These are phyloP conservation scores for Leccinum uliginosum DNA, from an alignment of 768 basidiomycete genomes.

Conservation along the genomic window DNA sequence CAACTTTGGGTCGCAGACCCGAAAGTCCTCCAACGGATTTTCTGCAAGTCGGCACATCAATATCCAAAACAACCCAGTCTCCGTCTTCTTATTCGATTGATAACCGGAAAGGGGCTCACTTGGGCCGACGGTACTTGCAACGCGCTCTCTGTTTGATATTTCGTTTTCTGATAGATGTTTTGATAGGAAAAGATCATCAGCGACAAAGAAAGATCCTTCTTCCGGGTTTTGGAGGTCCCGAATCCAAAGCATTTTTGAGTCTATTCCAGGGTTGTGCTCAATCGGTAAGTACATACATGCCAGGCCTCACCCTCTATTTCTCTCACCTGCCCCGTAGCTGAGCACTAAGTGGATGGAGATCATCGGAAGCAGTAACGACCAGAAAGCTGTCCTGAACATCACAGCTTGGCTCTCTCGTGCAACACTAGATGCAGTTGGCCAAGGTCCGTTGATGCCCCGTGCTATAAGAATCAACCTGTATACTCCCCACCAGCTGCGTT, in stretches of 20 bases:
- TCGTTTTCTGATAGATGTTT: not conserved
- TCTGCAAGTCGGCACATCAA: constrained; percentile 40
- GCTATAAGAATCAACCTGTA: not conserved
- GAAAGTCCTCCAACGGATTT: constrained; percentile 39
- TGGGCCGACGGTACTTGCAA: constrained; percentile 38
- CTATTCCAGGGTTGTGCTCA: constrained; percentile 40
- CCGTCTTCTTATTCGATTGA: constrained; percentile 11
- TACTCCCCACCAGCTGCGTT: constrained; percentile 35
- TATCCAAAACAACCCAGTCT: constrained; percentile 36
- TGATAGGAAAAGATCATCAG: constrained; percentile 41
- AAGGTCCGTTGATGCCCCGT: constrained; percentile 29
- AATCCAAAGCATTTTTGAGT: constrained; percentile 46
- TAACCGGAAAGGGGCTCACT: constrained; percentile 32
- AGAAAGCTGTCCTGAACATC: not conserved
- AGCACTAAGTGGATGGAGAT: not conserved
- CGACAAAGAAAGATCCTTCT: constrained; percentile 52
- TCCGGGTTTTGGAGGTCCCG: constrained; percentile 49
- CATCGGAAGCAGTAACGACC: too few species aligned
- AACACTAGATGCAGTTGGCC: constrained; percentile 36
- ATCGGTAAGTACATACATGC: constrained; percentile 11
- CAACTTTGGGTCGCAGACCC: constrained; percentile 44
- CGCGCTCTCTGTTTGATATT: constrained; percentile 6
- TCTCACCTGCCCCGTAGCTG: not conserved
- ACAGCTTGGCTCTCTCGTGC: not conserved
- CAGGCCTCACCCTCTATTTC: not conserved